Percentiles rank a stretch among this genome's conserved stretches.
phyloP scores from a whole-genome alignment of 805 yeast genomes.

The Yarrowia keelungensis region DNA sequence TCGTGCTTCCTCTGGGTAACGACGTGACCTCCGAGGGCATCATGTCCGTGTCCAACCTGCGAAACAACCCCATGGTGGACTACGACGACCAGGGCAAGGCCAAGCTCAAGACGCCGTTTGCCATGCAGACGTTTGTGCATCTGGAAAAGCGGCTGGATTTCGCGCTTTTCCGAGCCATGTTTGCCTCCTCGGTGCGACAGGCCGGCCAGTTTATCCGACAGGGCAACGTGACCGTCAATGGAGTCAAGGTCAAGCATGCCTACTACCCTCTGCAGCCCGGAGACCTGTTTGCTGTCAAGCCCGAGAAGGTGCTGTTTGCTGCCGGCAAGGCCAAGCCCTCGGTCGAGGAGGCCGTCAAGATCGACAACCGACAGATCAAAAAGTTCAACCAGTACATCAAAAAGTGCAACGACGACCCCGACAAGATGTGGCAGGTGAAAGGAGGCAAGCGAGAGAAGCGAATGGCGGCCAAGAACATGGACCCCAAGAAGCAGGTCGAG shows the following conservation, averaged over 20 bases:
- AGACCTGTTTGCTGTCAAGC: slow-evolving; percentile 83
- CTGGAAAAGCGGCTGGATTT: slow-evolving; percentile 88
- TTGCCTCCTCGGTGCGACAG: slow-evolving; percentile 92
- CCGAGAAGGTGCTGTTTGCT: slow-evolving; percentile 84
- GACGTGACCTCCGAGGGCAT: slow-evolving; percentile 5
- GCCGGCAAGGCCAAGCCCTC: slow-evolving; percentile 87
- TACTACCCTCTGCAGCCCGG: slow-evolving; percentile 80
- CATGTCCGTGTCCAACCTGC: neutral
- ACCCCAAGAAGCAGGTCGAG: slow-evolving; percentile 29
- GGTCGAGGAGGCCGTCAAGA: slow-evolving; percentile 66
- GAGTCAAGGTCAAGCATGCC: slow-evolving; percentile 77
- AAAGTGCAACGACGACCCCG: slow-evolving; percentile 63
- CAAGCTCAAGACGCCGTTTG: slow-evolving; percentile 68
- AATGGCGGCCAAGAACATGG: slow-evolving; percentile 7
- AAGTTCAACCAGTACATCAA: slow-evolving; percentile 79
- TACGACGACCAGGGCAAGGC: slow-evolving; percentile 52
- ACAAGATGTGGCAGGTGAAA: slow-evolving; percentile 57
- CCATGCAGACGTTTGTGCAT: slow-evolving; percentile 86
- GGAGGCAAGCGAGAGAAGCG: slow-evolving; percentile 39
- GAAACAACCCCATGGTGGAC: slow-evolving; percentile 46
- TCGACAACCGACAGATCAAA: slow-evolving; percentile 73
- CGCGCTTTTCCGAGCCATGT: slow-evolving; percentile 89
- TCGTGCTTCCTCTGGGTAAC: slow-evolving; percentile 55
- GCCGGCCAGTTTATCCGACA: slow-evolving; percentile 86
- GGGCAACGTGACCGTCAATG: slow-evolving; percentile 87